These are phyloP conservation scores for Saccharomycopsis sp. DNA, from an alignment of 805 yeast genomes.

Conservation along the genomic window DNA sequence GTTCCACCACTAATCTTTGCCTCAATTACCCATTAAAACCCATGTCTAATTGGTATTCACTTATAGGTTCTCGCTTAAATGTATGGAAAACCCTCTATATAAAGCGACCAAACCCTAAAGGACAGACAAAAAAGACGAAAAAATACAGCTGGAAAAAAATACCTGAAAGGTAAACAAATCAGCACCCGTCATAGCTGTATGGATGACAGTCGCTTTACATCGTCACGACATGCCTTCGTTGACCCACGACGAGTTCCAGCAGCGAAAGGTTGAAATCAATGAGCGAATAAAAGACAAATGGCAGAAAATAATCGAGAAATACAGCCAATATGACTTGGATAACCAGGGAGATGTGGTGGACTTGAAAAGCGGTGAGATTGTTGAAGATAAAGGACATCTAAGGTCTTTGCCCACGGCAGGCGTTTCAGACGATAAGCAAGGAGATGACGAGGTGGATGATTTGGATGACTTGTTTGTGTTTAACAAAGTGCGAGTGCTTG, in stretches of 20 bases:
- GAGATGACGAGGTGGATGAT: conserved; percentile 26
- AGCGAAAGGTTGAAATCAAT: conserved; percentile 1
- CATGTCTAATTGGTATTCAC: background rate
- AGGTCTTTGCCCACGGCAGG: conserved; percentile 32
- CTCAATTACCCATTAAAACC: background rate
- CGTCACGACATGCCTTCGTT: background rate
- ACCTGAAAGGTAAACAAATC: background rate
- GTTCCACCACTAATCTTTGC: background rate
- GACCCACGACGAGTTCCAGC: background rate
- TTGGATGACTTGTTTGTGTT: background rate
- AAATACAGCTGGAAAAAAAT: background rate
- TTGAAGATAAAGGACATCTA: conserved; percentile 66
- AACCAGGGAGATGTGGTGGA: conserved; percentile 63
- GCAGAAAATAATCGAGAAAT: conserved; percentile 47
- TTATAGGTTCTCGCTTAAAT: background rate
- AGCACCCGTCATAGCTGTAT: background rate
- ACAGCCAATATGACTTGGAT: conserved; percentile 39
- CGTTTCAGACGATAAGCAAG: conserved; percentile 38
- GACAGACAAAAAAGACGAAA: background rate
- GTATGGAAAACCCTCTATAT: background rate
- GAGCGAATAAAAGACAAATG: conserved; percentile 29
- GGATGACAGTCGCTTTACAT: too few relatives aligned
- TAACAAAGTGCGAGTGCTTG: background rate
- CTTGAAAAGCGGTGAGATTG: conserved; percentile 52
- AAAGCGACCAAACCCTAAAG: too few relatives aligned